Evolutionary conservation across 352 stramenopile genomes (phyloP).

Genomic region (Phytopythium oedochilum): DNA sequence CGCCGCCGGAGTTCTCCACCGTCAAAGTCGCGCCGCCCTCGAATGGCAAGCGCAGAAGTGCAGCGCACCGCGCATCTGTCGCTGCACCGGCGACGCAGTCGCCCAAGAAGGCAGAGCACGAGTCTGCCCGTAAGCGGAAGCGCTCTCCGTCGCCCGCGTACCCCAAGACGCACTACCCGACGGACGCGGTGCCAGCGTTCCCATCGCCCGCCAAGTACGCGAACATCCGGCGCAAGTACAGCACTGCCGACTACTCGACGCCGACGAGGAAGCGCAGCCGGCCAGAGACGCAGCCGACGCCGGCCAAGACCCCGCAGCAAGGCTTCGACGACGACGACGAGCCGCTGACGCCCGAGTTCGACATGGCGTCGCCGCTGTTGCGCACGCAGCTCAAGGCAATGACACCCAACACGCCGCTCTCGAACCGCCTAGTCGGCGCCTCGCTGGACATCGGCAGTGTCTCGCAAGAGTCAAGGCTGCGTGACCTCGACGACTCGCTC

Average conservation of each 20-base stretch:
- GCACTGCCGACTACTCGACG: constrained; percentile 45
- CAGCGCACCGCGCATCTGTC: background rate
- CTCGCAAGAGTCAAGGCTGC: constrained; percentile 58
- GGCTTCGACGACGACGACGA: constrained; percentile 47
- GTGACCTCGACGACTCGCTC: constrained; percentile 70
- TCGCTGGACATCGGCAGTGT: constrained; percentile 66
- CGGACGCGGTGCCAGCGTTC: constrained; percentile 19
- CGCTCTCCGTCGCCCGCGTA: constrained; percentile 32
- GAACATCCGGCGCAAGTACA: constrained; percentile 71
- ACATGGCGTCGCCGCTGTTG: constrained; percentile 73
- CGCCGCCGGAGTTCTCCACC: constrained; percentile 55
- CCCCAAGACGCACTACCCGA: constrained; percentile 46
- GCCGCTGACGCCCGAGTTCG: constrained; percentile 51
- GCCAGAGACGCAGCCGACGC: constrained; percentile 14
- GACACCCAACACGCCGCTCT: constrained; percentile 79
- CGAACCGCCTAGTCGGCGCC: constrained; percentile 78
- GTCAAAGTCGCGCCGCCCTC: constrained; percentile 10
- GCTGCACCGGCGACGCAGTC: background rate
- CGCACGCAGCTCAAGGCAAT: constrained; percentile 79
- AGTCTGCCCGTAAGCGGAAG: constrained; percentile 42
- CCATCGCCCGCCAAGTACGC: constrained; percentile 20
- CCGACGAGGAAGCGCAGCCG: constrained; percentile 20
- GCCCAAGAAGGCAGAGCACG: background rate
- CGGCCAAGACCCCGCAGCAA: constrained; percentile 9
- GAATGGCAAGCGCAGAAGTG: background rate